These are phyloP conservation scores for Cicer pinnatifidum DNA, from an alignment of 306 rosid species.

Conservation along the genomic window DNA sequence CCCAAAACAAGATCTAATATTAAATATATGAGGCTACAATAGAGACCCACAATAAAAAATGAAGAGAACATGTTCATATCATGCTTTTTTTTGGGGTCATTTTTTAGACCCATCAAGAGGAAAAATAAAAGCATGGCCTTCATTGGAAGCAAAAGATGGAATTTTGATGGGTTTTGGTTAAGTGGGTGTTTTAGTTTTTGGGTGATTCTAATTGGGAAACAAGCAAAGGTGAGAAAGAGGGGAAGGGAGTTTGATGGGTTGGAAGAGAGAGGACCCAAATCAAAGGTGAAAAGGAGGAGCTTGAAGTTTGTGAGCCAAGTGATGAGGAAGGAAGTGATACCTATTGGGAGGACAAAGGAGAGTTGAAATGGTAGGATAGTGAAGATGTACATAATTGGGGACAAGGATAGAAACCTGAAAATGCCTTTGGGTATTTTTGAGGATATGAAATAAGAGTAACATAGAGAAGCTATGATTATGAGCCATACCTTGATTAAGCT, in stretches of 20 bases:
- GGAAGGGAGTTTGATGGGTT: slow-evolving; percentile 46
- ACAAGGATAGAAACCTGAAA: slow-evolving; percentile 46
- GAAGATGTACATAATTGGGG: slow-evolving; percentile 49
- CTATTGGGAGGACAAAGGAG: slow-evolving; percentile 42
- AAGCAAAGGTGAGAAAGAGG: slow-evolving; percentile 60
- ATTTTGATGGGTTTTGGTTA: slow-evolving; percentile 13
- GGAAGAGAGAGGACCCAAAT: slow-evolving; percentile 58
- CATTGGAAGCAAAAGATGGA: slow-evolving; percentile 29
- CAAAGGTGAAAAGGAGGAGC: slow-evolving; percentile 51
- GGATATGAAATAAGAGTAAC: slow-evolving; percentile 50
- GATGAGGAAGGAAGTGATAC: slow-evolving; percentile 49
- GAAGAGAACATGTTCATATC: slow-evolving; percentile 39
- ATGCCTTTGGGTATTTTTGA: slow-evolving; percentile 47
- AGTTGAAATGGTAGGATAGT: slow-evolving; percentile 49
- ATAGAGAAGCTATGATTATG: slow-evolving; percentile 34
- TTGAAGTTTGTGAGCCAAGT: slow-evolving; percentile 55
- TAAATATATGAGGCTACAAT: slow-evolving; percentile 52
- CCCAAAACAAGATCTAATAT: slow-evolving; percentile 52
- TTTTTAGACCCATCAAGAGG: slow-evolving; percentile 34
- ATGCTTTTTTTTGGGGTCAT: slow-evolving; percentile 39
- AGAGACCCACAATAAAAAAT: slow-evolving; percentile 34
- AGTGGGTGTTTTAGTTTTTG: slow-evolving; percentile 38
- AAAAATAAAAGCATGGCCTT: slow-evolving; percentile 30
- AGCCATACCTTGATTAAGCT: slow-evolving; percentile 51
- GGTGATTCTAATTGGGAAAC: slow-evolving; percentile 51